phyloP scores from a whole-genome alignment of 768 basidiomycete genomes.

The Amyloporia xantha region DNA sequence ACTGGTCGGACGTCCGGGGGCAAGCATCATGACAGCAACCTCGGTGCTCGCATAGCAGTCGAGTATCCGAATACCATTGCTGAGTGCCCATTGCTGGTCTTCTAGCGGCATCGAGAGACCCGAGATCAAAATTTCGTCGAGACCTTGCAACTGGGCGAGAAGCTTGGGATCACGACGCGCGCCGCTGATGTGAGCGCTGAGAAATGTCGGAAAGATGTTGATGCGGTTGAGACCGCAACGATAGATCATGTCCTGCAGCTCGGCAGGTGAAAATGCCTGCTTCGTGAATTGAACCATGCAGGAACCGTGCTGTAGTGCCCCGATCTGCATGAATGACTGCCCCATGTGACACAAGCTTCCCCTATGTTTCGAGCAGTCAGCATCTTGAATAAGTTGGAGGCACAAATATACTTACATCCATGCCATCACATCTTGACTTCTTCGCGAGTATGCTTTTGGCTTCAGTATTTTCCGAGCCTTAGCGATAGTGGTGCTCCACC shows the following conservation, averaged over 20 bases:
- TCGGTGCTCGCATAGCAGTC: slow-evolving; percentile 27
- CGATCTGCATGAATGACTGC: slow-evolving; percentile 53
- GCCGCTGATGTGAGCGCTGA: slow-evolving; percentile 28
- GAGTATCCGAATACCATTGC: slow-evolving; percentile 38
- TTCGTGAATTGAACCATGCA: slow-evolving; percentile 23
- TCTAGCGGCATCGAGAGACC: slow-evolving; percentile 36
- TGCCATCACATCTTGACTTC: slow-evolving; percentile 57
- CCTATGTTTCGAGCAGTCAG: slow-evolving; percentile 42
- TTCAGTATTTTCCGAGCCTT: slow-evolving; percentile 46
- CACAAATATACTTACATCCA: slow-evolving; percentile 53
- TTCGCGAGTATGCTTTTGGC: slow-evolving; percentile 34
- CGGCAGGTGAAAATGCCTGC: slow-evolving; percentile 23
- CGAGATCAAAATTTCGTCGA: slow-evolving; percentile 25
- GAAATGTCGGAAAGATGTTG: slow-evolving; percentile 25
- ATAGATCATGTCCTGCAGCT: slow-evolving; percentile 39
- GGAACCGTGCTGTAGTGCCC: slow-evolving; percentile 19
- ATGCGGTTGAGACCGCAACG: slow-evolving; percentile 39
- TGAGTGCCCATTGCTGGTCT: slow-evolving; percentile 35
- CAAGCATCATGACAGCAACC: slow-evolving; percentile 26
- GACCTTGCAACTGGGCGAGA: slow-evolving; percentile 20
- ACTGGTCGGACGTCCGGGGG: slow-evolving; percentile 9
- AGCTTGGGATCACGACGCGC: slow-evolving; percentile 58
- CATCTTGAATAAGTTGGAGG: slow-evolving; percentile 14
- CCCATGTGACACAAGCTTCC: slow-evolving; percentile 82
- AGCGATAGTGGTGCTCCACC: slow-evolving; percentile 51